A percentile compares a stretch with the other conserved stretches of the same genome.
phyloP scores from a whole-genome alignment of 1,284 basidiomycete genomes.

The Moniliophthora roreri region DNA sequence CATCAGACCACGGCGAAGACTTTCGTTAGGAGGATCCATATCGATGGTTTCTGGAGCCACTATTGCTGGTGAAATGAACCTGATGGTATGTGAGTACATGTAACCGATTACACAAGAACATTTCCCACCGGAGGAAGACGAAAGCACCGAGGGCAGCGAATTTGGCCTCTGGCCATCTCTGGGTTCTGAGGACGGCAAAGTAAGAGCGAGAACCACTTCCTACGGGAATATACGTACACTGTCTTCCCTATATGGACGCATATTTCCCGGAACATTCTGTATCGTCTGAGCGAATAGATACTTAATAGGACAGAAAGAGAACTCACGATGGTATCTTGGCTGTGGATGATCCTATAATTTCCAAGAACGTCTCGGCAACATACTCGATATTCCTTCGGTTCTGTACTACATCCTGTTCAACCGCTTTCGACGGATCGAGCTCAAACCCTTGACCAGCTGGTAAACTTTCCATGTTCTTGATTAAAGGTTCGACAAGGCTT shows the following conservation, averaged over 20 bases:
- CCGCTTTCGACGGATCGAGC: constrained; percentile 70
- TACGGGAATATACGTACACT: constrained; percentile 56
- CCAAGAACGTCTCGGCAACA: constrained; percentile 76
- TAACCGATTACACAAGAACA: constrained; percentile 1
- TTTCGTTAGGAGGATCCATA: constrained; percentile 70
- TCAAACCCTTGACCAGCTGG: constrained; percentile 79
- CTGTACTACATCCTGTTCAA: constrained; percentile 60
- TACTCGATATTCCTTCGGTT: constrained; percentile 76
- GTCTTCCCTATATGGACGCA: constrained; percentile 81
- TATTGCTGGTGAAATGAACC: constrained; percentile 84
- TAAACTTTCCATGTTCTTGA: constrained; percentile 72
- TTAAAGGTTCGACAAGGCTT: constrained; percentile 72
- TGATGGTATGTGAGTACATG: constrained; percentile 25
- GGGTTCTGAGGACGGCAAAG: constrained; percentile 11
- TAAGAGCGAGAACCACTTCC: neutral
- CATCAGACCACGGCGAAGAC: constrained; percentile 75
- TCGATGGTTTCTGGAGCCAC: constrained; percentile 86
- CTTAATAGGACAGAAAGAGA: neutral
- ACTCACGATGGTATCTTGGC: constrained; percentile 75
- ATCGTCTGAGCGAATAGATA: constrained; percentile 1
- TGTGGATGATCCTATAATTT: constrained; percentile 73
- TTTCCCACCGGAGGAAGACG: constrained; percentile 76
- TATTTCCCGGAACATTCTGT: constrained; percentile 84
- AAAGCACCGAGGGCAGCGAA: constrained; percentile 89
- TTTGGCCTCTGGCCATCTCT: constrained; percentile 75